These are phyloP conservation scores for Ophiostoma sp. DNA, from an alignment of 2,329 filamentous ascomycete species.

Conservation along the genomic window DNA sequence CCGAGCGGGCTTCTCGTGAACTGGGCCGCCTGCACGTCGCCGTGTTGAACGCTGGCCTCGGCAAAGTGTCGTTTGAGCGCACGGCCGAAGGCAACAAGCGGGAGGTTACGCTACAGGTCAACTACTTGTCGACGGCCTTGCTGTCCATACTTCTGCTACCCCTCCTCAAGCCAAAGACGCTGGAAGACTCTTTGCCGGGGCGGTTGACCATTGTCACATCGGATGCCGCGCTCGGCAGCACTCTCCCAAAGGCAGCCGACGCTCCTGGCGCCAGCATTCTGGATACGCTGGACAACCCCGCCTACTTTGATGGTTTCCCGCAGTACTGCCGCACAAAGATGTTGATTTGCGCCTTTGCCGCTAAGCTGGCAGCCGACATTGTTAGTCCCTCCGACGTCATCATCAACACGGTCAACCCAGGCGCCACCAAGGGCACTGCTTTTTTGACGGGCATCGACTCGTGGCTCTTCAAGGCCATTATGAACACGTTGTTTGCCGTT, in stretches of 20 bases:
- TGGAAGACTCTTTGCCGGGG: background rate
- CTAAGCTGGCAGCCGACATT: background rate
- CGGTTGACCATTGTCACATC: background rate
- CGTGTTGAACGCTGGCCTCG: background rate
- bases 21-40: background rate
- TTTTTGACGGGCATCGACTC: background rate
- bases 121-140: conserved; percentile 10
- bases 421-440: background rate
- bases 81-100: background rate
- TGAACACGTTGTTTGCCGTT: background rate
- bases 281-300: background rate
- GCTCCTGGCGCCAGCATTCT: background rate
- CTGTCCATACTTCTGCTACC: background rate
- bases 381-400: background rate
- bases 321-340: background rate
- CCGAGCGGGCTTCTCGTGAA: background rate
- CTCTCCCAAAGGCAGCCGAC: background rate
- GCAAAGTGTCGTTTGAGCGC: background rate
- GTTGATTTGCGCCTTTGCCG: background rate
- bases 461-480: background rate
- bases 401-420: background rate
- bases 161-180: background rate
- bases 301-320: background rate
- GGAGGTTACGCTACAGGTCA: background rate
- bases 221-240: background rate